These are phyloP conservation scores for Ocimum tenuiflorum DNA, from an alignment of 257 asterid species.

Conservation along the genomic window DNA sequence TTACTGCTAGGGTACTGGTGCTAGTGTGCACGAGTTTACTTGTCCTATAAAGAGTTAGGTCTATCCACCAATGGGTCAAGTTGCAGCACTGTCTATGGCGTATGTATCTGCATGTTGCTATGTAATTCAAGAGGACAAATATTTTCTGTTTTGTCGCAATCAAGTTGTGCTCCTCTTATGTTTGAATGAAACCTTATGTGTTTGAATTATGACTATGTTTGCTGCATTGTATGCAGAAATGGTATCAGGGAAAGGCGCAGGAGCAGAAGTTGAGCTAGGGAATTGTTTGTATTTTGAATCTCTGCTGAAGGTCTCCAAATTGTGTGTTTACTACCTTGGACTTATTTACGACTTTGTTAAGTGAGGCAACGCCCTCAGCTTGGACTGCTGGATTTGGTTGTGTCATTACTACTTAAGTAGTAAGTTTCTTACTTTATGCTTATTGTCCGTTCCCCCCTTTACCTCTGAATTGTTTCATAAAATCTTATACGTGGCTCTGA, in stretches of 20 bases:
- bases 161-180: background rate
- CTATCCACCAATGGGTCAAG: background rate
- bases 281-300: conserved; percentile 15
- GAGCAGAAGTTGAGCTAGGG: conserved; percentile 73
- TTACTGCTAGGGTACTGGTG: background rate
- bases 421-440: conserved; percentile 40
- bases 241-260: conserved; percentile 77
- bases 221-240: conserved; percentile 36
- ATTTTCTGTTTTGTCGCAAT: background rate
- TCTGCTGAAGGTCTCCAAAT: conserved; percentile 31
- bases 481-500: conserved; percentile 28
- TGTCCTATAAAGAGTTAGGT: background rate
- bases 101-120: background rate
- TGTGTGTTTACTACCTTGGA: conserved; percentile 58
- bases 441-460: conserved; percentile 16
- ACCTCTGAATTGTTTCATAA: conserved; percentile 17
- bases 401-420: conserved; percentile 49
- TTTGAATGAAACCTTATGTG: background rate
- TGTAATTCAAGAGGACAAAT: background rate
- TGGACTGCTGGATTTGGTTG: conserved; percentile 74
- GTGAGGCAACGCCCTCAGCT: conserved; percentile 65
- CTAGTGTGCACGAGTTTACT: background rate
- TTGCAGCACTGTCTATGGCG: background rate
- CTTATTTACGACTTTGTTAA: conserved; percentile 56
- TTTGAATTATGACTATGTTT: background rate